A percentile compares a stretch with the other conserved stretches of the same genome.
Conservation (phyloP, 2,329 filamentous ascomycete species). For the Aspergillus costaricaensis region DNA sequence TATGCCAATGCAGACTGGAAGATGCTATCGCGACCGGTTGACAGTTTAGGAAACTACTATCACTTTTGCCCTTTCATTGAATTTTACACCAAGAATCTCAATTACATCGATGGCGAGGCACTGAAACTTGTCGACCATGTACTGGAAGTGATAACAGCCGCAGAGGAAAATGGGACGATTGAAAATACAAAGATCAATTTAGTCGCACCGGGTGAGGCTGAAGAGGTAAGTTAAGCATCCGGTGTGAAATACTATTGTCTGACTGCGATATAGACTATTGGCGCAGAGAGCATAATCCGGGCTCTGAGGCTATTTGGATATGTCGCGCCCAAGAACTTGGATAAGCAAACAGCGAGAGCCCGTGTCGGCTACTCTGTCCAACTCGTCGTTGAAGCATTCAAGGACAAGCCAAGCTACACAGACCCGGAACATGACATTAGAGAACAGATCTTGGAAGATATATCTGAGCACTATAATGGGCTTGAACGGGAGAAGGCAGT, state of each 20-base stretch:
- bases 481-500: neutral
- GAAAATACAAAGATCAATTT: neutral
- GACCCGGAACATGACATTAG: neutral
- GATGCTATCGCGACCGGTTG: conserved; percentile 29
- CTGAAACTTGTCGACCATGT: neutral
- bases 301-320: neutral
- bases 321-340: neutral
- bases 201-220: neutral
- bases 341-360: neutral
- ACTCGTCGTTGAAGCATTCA: neutral
- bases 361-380: neutral
- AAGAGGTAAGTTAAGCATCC: neutral
- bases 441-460: neutral
- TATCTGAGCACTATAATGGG: neutral
- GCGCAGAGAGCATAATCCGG: neutral
- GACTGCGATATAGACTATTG: neutral
- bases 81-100: neutral
- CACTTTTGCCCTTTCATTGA: conserved; percentile 33
- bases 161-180: neutral
- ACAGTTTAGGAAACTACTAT: conserved; percentile 35
- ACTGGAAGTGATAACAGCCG: neutral
- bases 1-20: conserved; percentile 37
- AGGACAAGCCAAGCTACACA: neutral
- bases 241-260: neutral
- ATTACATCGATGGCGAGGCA: neutral